Base-by-base conservation (phyloP, 2,329 filamentous ascomycete species). In the Bipolaris sorokiniana region DNA sequence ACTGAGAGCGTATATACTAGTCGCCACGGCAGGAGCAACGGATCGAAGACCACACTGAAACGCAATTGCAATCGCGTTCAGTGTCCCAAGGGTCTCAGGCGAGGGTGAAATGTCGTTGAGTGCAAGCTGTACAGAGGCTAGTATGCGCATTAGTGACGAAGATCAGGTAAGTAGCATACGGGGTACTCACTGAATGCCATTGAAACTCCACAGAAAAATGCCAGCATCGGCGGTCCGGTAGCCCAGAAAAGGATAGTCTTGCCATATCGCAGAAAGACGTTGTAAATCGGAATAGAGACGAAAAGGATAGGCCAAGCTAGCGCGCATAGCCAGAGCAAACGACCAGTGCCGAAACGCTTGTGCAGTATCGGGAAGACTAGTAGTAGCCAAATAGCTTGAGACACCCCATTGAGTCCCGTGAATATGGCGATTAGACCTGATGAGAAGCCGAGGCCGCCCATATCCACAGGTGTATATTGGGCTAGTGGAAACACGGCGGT, bases 41-140 rank as follows among this genome's bases (percentile, higher is more conserved):
- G 90, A 83, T 13, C 90, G 81, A 28, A 91, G 78, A 0, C 79
- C 87, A 61, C 86, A 87, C 0, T 80, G 76, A 0, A 86, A 67
- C 0, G 89, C 88, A 55, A 94, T 78, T 0, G 85, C 83, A 1
- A 91, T 65, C 0, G 88, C 88, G 65, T 94, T 94, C 26, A 95
- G 77, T 0, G 86, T 91, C 0, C 88, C 90, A 9, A 94, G 78
- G 0, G 86, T 83, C 40, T 81, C 79, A 1, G 85, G 82, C 9
- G 82, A 85, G 0, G 91, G 91, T 0, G 87, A 83, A 2, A 90
- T 84, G 56, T 93, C 89, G 73, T 94, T 94, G 31, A 94, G 70
- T 0, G 86, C 86, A 7, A 94, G 85, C 78, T 93, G 90, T 0
- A 88, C 82, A 1, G 82, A 87, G 0, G 89, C 77, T 79, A 44